These are phyloP conservation scores for Hypoxylon trugodes DNA, from an alignment of 495 filamentous ascomycete species.

Conservation along the genomic window DNA sequence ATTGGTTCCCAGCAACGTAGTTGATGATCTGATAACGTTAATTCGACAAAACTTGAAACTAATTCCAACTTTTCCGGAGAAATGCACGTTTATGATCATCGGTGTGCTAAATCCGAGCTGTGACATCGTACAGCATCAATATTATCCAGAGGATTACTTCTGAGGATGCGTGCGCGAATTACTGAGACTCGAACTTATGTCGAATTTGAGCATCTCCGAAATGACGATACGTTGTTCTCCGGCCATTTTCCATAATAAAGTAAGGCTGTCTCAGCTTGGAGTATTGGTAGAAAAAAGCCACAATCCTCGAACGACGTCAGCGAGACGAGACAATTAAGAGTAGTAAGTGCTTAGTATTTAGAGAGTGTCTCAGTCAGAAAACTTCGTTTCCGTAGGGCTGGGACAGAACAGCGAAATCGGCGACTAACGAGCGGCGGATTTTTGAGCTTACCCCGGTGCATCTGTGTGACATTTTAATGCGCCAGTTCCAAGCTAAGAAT, in stretches of 20 bases:
- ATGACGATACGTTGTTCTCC: constrained; percentile 18
- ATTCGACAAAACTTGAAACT: constrained; percentile 14
- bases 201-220: constrained; percentile 25
- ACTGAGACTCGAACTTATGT: constrained; percentile 1
- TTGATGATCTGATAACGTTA: constrained; percentile 31
- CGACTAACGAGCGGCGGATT: neutral
- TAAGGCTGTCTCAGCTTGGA: constrained; percentile 16
- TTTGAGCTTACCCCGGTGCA: neutral
- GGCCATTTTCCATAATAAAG: neutral
- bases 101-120: constrained; percentile 5
- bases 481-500: constrained; percentile 16
- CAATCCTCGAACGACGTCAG: constrained; percentile 10
- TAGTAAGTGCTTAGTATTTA: neutral
- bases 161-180: constrained; percentile 30
- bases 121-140: neutral
- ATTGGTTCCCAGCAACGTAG: neutral
- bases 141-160: neutral
- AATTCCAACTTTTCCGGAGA: constrained; percentile 23
- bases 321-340: constrained; percentile 3
- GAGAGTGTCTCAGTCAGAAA: constrained; percentile 22
- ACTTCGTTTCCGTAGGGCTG: constrained; percentile 31
- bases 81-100: neutral
- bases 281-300: constrained; percentile 7
- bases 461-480: constrained; percentile 10
- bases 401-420: constrained; percentile 31